Conservation (phyloP, 164 flowering plant genomes). For the Magnolia officinalis region DNA sequence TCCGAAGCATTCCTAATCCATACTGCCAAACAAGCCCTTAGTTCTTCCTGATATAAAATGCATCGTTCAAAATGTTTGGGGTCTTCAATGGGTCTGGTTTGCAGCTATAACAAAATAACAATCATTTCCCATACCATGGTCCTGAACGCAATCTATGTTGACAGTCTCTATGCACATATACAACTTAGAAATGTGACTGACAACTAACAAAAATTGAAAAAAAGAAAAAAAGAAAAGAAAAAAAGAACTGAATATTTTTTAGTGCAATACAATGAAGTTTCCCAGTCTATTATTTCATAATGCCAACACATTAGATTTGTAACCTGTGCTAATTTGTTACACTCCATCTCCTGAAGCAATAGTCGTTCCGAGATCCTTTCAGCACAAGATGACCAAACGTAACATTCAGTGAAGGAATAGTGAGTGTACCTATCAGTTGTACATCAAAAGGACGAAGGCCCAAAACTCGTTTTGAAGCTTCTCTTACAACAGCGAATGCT, state of each 20-base stretch:
- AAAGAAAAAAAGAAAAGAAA: too few relatives aligned
- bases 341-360: not conserved
- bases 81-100: too few relatives aligned
- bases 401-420: not conserved
- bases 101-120: not conserved
- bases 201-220: not conserved
- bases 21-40: not conserved
- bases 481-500: constrained; percentile 95
- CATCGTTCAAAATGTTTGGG: not conserved
- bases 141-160: not conserved
- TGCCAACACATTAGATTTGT: not conserved
- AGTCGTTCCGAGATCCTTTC: not conserved
- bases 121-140: not conserved
- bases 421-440: constrained; percentile 68
- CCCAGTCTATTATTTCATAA: not conserved
- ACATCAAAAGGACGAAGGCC: constrained; percentile 99
- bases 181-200: not conserved
- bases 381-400: not conserved
- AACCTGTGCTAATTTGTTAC: not conserved
- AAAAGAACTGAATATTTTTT: too few relatives aligned
- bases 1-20: too few relatives aligned
- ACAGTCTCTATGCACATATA: not conserved
- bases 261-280: not conserved
- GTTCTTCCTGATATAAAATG: not conserved
- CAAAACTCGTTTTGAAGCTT: constrained; percentile 89